Percentiles rank a stretch among this genome's conserved stretches.
Conservation (phyloP, 805 yeast genomes). For the Diddensiella caesifluorescens region DNA sequence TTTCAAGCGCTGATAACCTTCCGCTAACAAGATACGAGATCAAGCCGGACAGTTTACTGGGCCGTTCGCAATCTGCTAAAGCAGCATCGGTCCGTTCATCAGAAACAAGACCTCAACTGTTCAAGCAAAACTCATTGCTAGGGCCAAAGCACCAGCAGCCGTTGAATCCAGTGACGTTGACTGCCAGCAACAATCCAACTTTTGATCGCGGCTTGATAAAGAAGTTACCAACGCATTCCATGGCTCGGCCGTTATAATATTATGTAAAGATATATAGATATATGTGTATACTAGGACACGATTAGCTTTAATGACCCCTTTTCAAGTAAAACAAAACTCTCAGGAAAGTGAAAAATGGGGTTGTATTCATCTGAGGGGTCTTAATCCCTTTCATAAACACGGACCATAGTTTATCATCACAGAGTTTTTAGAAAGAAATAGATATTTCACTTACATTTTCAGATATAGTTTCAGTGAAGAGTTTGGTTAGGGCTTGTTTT, state of each 20-base stretch:
- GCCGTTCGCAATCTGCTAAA: conserved; percentile 5
- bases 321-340: neutral
- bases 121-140: conserved; percentile 15
- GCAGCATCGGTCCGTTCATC: conserved; percentile 3
- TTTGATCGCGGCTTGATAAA: conserved; percentile 1
- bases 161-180: neutral
- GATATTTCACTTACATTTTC: neutral
- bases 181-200: conserved; percentile 1
- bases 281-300: neutral
- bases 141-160: conserved; percentile 7
- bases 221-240: conserved; percentile 1
- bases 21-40: conserved; percentile 2
- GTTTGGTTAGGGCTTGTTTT: neutral
- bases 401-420: conserved; percentile 33
- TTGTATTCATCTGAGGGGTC: conserved; percentile 36
- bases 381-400: conserved; percentile 37
- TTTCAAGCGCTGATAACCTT: neutral
- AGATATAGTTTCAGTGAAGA: neutral
- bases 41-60: conserved; percentile 3
- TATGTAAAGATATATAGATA: neutral
- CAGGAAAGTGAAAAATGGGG: conserved; percentile 26
- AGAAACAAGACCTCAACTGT: conserved; percentile 1
- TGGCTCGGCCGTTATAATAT: conserved; percentile 2
- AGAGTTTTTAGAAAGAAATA: neutral
- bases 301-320: neutral